Base-by-base conservation (phyloP, 1,284 basidiomycete genomes). In the Cutaneotrichosporon sp. region DNA sequence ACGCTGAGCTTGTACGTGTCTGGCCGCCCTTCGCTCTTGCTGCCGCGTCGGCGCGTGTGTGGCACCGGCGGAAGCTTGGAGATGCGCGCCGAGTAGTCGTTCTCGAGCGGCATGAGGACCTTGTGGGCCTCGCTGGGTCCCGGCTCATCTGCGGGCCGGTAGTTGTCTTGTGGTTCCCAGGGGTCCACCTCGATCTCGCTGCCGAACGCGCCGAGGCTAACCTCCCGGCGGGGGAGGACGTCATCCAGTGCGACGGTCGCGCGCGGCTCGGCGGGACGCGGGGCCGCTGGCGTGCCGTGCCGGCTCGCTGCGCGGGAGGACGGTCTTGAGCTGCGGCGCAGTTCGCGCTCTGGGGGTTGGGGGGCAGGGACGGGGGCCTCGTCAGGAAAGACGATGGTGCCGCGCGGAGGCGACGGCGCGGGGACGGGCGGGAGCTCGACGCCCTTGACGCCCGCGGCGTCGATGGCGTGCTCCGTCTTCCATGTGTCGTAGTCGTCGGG, bases 161-260 rank as follows among this genome's bases (percentile, higher is more conserved):
- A 78, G 53, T 72, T 78, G 56, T 71, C 68, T 2, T 66, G 22
- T 2, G 75, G 72, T 18, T 73, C 66, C 76, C 76, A 78, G 24
- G 71, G 70, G 2, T 68, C 67, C 1, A 62, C 62, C 25, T 64
- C 62, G n/a, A 67, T 53, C 22, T 59, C 63, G 8, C 50, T 53
- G 13, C 47, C 58, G 7, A 67, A 43, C 29, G 61, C 55, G 4
- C 49, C 60, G 4, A 64, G 31, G 31, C 45, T 61, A 20, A 56
- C 52, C 18, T 31, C 24, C 5, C 57, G 67, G 7, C 45, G 60
- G 1, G 61, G 66, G 20, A 58, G 58, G 16, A 60, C 50, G 43
- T 63, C 58, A 14, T 63, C 52, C 20, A 62, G n/a, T 2, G 61
- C 27, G 0, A 66, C 59, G 20, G 61, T 63, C 0, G 54, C 24